These are phyloP conservation scores for Abelmoschus esculentus DNA, from an alignment of 345 rosid genomes.

Conservation along the genomic window DNA sequence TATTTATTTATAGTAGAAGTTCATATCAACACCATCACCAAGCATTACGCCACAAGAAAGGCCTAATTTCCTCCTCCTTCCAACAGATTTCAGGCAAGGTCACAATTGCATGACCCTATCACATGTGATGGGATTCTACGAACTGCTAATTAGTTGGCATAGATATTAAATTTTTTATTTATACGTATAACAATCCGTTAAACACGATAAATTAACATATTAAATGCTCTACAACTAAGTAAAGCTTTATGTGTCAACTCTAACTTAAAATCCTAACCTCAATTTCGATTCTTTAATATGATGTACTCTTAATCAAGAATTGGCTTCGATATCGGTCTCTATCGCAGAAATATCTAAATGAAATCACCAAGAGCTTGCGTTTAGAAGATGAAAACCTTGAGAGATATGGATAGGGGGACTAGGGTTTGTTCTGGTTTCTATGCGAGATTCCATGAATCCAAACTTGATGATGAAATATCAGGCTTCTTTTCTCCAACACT, in stretches of 20 bases:
- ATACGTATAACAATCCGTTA: not conserved
- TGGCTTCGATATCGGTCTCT: not conserved
- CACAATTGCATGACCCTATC: constrained; percentile 17
- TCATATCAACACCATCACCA: constrained; percentile 6
- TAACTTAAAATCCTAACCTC: not conserved
- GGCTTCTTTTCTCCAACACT: too few species aligned
- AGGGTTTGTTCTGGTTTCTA: not conserved
- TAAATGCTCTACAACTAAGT: not conserved
- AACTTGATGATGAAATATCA: too few species aligned
- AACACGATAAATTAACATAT: not conserved
- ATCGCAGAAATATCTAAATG: not conserved
- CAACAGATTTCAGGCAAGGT: constrained; percentile 15
- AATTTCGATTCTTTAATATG: not conserved
- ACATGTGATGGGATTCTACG: constrained; percentile 9
- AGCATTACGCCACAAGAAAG: constrained; percentile 14
- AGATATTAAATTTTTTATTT: not conserved
- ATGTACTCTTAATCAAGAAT: not conserved
- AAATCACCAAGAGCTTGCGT: constrained; percentile 3
- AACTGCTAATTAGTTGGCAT: constrained; percentile 5
- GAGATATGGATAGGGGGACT: not conserved
- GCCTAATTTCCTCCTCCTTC: constrained; percentile 7
- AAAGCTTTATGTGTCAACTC: not conserved
- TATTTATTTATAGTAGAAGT: not conserved
- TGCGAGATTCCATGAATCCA: not conserved
- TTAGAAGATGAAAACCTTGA: not conserved